Conservation (phyloP, 345 rosid genomes). For the Draba incana region DNA sequence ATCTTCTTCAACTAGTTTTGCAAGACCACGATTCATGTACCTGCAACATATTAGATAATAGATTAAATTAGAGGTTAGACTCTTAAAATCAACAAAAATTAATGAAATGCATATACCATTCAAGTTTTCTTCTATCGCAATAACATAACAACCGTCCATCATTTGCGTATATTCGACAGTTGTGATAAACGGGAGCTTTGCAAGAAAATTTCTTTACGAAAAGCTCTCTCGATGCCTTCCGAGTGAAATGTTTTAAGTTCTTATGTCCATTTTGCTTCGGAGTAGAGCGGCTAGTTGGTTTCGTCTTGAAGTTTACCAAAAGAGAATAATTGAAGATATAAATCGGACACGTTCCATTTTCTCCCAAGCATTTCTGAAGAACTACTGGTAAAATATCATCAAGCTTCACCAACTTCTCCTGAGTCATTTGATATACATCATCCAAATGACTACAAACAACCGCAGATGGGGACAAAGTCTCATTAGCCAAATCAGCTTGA, state of each 20-base stretch:
- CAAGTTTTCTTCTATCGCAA: conserved; percentile 86
- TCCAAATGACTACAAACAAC: conserved; percentile 74
- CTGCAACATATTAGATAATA: conserved; percentile 41
- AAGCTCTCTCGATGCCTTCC: conserved; percentile 75
- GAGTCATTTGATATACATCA: conserved; percentile 52
- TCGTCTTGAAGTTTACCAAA: conserved; percentile 55
- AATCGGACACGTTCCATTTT: conserved; percentile 73
- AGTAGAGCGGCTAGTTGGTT: conserved; percentile 43
- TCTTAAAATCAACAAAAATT: conserved; percentile 10
- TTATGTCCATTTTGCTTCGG: conserved; percentile 59
- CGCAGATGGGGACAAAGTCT: conserved; percentile 63
- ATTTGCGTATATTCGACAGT: conserved; percentile 90
- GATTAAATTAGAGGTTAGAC: conserved; percentile 23
- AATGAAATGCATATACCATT: conserved; percentile 59
- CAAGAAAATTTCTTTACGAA: conserved; percentile 94
- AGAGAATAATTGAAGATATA: conserved; percentile 75
- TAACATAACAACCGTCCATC: conserved; percentile 95
- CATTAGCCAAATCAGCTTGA: conserved; percentile 61
- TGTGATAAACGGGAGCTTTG: conserved; percentile 96
- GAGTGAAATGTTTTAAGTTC: conserved; percentile 56
- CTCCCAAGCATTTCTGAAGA: conserved; percentile 76
- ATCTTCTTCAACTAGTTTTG: conserved; percentile 73
- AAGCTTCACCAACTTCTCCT: conserved; percentile 46
- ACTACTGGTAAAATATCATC: conserved; percentile 50
- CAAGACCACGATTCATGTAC: conserved; percentile 79